A percentile compares a stretch with the other conserved stretches of the same genome.
Evolutionary conservation across 805 yeast species (phyloP).

Genomic region (Starmerella floris): DNA sequence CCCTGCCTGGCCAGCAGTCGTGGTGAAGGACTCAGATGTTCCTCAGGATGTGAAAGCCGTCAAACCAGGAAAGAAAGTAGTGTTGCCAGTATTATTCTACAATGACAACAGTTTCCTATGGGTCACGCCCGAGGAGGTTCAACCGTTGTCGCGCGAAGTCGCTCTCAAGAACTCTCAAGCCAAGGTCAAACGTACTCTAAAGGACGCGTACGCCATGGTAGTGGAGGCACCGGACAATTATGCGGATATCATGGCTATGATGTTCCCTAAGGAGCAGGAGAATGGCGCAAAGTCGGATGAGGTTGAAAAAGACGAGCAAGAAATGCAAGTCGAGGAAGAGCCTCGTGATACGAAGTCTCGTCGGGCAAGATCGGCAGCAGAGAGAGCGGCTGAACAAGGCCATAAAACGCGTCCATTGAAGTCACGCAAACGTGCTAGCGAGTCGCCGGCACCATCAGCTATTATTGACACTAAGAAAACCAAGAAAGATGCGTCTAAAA

Average conservation of each 20-base stretch:
- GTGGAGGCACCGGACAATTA: conserved; percentile 18
- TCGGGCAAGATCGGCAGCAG: conserved; percentile 5
- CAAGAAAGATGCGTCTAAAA: background rate
- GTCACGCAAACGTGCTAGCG: background rate
- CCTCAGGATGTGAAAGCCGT: conserved; percentile 43
- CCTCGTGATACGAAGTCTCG: background rate
- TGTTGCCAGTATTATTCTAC: conserved; percentile 47
- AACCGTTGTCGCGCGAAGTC: conserved; percentile 10
- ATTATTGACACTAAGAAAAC: background rate
- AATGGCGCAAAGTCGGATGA: background rate
- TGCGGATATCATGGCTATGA: conserved; percentile 12
- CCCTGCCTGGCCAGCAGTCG: conserved; percentile 81
- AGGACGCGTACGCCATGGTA: conserved; percentile 21
- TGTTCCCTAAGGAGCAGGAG: background rate
- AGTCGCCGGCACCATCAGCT: background rate
- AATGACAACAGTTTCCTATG: conserved; percentile 59
- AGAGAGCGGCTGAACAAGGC: conserved; percentile 20
- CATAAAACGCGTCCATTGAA: background rate
- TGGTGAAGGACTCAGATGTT: conserved; percentile 44
- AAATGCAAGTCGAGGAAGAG: background rate
- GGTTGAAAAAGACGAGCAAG: too few species aligned
- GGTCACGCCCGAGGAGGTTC: conserved; percentile 32
- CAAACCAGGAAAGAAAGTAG: conserved; percentile 34
- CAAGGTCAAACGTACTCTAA: conserved; percentile 15
- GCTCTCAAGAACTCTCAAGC: conserved; percentile 17